Percentiles rank a stretch among this genome's conserved stretches.
Conservation (phyloP, 2,329 filamentous ascomycete genomes). For the Aspergillus candidus region DNA sequence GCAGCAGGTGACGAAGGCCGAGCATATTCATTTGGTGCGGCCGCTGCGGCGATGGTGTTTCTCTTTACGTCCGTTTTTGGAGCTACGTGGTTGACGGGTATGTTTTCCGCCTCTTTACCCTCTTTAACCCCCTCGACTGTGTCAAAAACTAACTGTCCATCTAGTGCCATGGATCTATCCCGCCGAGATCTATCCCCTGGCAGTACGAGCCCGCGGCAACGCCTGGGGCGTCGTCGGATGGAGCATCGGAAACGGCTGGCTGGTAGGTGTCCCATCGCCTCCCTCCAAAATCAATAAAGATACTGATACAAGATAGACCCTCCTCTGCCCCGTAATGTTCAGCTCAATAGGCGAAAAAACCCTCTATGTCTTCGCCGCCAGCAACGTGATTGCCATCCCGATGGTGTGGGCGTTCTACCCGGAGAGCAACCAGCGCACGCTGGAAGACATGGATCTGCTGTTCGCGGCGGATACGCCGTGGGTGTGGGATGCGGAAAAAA, state of each 20-base stretch:
- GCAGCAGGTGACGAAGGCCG: slow-evolving; percentile 42
- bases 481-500: slow-evolving; percentile 65
- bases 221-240: slow-evolving; percentile 71
- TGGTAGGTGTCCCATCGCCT: slow-evolving; percentile 30
- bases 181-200: slow-evolving; percentile 67
- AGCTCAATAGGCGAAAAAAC: slow-evolving; percentile 62
- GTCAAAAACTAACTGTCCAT: slow-evolving; percentile 19
- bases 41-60: slow-evolving; percentile 66
- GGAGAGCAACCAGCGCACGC: slow-evolving; percentile 65
- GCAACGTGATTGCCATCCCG: slow-evolving; percentile 59
- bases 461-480: slow-evolving; percentile 63
- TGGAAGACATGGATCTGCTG: slow-evolving; percentile 69
- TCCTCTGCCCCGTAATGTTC: slow-evolving; percentile 58
- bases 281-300: slow-evolving; percentile 14
- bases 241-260: slow-evolving; percentile 68
- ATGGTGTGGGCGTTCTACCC: slow-evolving; percentile 70
- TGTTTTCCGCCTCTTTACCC: slow-evolving; percentile 53
- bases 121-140: slow-evolving; percentile 48
- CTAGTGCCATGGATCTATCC: slow-evolving; percentile 58
- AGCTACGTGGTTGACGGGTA: slow-evolving; percentile 52
- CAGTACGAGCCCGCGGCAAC: slow-evolving; percentile 67
- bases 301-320: slow-evolving; percentile 24
- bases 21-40: slow-evolving; percentile 52
- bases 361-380: slow-evolving; percentile 65
- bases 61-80: slow-evolving; percentile 61